These are phyloP conservation scores for Diaporthe velutina DNA, from an alignment of 2,329 filamentous ascomycete genomes.

Conservation along the genomic window DNA sequence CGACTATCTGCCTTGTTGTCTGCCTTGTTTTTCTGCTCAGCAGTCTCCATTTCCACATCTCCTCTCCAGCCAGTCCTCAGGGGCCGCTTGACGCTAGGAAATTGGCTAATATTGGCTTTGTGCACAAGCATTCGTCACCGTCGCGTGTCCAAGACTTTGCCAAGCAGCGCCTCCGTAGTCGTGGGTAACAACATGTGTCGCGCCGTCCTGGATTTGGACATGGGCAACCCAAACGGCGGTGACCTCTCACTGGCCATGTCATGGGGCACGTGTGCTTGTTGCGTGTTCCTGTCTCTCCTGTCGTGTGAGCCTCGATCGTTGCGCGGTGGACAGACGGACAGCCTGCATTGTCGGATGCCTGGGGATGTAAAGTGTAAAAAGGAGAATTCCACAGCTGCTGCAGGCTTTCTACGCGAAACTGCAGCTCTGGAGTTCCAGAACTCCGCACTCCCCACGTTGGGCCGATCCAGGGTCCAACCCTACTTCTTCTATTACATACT, in stretches of 20 bases:
- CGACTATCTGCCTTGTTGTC: neutral
- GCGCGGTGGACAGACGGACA: neutral
- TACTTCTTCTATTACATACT: neutral
- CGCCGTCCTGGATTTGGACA: neutral
- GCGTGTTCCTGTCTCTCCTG: slow-evolving; percentile 17
- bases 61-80: slow-evolving; percentile 18
- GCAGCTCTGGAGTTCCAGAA: neutral
- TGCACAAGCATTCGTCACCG: slow-evolving; percentile 28
- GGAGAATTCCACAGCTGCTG: neutral
- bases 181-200: slow-evolving; percentile 8
- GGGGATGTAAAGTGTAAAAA: slow-evolving; percentile 30
- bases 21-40: neutral
- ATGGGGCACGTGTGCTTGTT: slow-evolving; percentile 7
- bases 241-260: neutral
- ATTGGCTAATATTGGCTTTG: slow-evolving; percentile 25
- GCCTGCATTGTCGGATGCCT: neutral
- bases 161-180: slow-evolving; percentile 25
- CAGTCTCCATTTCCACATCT: neutral
- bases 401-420: neutral
- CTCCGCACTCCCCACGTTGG: neutral
- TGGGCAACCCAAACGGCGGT: neutral
- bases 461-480: slow-evolving; percentile 14
- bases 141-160: slow-evolving; percentile 30
- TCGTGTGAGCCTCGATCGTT: neutral
- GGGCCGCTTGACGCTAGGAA: slow-evolving; percentile 16